Evolutionary conservation across 140 eudicot genomes (phyloP), one percentile per base, ranked within the genome.

Genomic region (Oenanthe javanica): DNA sequence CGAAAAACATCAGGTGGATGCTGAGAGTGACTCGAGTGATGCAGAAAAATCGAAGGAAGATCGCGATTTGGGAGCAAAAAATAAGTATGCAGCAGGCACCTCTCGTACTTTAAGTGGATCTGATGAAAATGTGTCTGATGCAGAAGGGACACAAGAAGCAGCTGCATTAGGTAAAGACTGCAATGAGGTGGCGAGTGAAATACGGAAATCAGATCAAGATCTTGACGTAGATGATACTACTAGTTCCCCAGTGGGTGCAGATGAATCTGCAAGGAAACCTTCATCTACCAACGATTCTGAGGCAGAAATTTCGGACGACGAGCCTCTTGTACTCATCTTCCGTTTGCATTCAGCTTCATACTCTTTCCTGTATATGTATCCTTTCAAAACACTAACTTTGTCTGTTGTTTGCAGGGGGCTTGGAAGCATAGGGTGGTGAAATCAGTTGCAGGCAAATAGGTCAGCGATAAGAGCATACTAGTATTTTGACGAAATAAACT

Each of bases 381-480:
- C 21, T 52, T 59, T 82, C 19, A 64, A 51, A 31, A 12, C 7
- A 14, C 45, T 38, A 48, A 61, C 45, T 46, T 59, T 25, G 15
- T 57, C 16, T 79, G 25, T 66, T 66, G 69, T 45, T 54, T 86
- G 91, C 89, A 91, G 96, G 84, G 87, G 31, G 81, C 69, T 70
- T 91, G 96, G 96, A 85, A 88, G 88, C 80, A 86, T 45, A 83
- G 96, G 79, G 83, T 84, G 61, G 88, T 85, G 79, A 90, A 90
- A 84, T 79, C 87, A 12, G 76, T 52, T 18, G 72, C 61, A 81
- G 82, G 87, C 42, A 90, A 89, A 51, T 87, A 86, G 82, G 54
- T n/a, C 55, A 74, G 42, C 72, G 8, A 42, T 10, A 77, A 31
- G 51, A 21, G 55, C 63, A 46, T 13, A 73, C 27, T 75, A 64